A percentile compares a stretch with the other conserved stretches of the same genome.
Conservation (phyloP, 2,329 filamentous ascomycete species). For the Sordariomycetes sp. region DNA sequence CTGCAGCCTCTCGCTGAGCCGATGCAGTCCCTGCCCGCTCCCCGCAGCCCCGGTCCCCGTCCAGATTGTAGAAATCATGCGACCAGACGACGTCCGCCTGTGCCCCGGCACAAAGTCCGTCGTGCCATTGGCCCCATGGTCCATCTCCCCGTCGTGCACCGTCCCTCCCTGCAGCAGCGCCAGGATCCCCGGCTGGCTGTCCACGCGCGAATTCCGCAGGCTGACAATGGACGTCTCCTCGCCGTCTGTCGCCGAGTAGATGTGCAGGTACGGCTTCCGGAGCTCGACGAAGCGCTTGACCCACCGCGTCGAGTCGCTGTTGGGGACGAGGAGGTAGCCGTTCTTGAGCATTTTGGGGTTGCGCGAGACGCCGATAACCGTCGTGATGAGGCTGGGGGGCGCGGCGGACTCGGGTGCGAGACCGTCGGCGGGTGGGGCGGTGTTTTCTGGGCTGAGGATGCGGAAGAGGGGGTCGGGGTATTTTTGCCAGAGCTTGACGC, state of each 20-base stretch:
- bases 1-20: constrained; percentile 44
- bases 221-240: constrained; percentile 88
- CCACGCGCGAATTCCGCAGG: constrained; percentile 77
- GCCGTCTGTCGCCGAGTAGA: constrained; percentile 73
- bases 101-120: constrained; percentile 30
- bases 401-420: constrained; percentile 29
- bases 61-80: constrained; percentile 42
- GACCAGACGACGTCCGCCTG: constrained; percentile 33
- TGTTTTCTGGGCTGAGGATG: constrained; percentile 47
- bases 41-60: constrained; percentile 28
- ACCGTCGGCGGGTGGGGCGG: constrained; percentile 56
- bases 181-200: constrained; percentile 80
- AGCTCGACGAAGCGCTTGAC: constrained; percentile 88
- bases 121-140: constrained; percentile 16
- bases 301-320: constrained; percentile 73
- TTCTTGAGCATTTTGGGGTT: constrained; percentile 72
- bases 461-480: constrained; percentile 41
- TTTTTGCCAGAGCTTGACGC: constrained; percentile 51
- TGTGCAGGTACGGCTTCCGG: constrained; percentile 78
- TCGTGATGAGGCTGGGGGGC: constrained; percentile 57
- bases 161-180: constrained; percentile 50
- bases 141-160: constrained; percentile 18
- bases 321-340: constrained; percentile 77
- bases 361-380: constrained; percentile 65
- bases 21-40: constrained; percentile 28